A percentile compares a stretch with the other conserved stretches of the same genome.
Conservation (phyloP, 768 basidiomycete genomes). For the Austroboletus festivus region DNA sequence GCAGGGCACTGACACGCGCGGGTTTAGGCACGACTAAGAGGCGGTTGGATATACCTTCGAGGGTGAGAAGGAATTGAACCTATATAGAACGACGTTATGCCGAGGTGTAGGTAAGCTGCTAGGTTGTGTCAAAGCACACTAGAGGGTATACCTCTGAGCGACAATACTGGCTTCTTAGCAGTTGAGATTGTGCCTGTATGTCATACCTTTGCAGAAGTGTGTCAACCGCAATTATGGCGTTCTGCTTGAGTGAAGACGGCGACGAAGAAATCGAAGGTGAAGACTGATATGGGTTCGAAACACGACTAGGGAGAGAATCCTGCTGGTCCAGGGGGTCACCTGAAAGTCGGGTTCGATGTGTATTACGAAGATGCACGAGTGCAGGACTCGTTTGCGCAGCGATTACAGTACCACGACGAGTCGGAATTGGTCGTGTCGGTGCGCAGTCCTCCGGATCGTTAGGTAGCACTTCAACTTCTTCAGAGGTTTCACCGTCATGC, state of each 20-base stretch:
- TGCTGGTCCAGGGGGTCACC: constrained; percentile 75
- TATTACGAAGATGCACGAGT: constrained; percentile 55
- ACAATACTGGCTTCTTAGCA: constrained; percentile 84
- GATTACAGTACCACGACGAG: constrained; percentile 49
- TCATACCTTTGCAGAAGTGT: constrained; percentile 67
- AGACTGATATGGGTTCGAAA: constrained; percentile 59
- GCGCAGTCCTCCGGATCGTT: constrained; percentile 14
- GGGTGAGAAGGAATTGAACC: constrained; percentile 81
- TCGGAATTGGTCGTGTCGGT: constrained; percentile 11
- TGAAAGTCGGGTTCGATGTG: constrained; percentile 55
- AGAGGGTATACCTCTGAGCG: constrained; percentile 68
- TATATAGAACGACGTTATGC: constrained; percentile 30
- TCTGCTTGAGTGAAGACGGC: constrained; percentile 44
- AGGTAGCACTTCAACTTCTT: constrained; percentile 11
- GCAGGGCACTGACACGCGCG: constrained; percentile 91
- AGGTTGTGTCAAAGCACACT: neutral
- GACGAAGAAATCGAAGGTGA: constrained; percentile 62
- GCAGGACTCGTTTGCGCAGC: constrained; percentile 75
- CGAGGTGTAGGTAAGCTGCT: too few relatives aligned
- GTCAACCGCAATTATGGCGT: constrained; percentile 47
- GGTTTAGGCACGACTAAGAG: constrained; percentile 90
- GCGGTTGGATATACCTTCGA: constrained; percentile 92
- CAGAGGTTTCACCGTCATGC: constrained; percentile 23
- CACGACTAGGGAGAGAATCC: constrained; percentile 38
- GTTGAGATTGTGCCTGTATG: constrained; percentile 58